Base-by-base conservation (phyloP, 441 rosid genomes). In the Kokia cookei region DNA sequence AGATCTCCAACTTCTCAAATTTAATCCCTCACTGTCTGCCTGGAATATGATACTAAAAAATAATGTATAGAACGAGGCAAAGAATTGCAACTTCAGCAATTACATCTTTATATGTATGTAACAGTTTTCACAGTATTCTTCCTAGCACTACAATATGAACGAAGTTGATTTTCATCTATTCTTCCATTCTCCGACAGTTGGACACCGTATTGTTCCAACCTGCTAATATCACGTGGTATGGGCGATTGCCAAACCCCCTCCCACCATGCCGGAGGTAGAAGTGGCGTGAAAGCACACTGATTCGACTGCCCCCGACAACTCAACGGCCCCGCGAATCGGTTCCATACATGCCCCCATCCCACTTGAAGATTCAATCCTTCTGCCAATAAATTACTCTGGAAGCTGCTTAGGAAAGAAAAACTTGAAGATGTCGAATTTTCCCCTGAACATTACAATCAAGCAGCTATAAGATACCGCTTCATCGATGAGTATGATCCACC, bases 271-370 rank as follows among this genome's bases (percentile, higher is more conserved):
- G 93, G 98, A 73, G 98, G 96, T 63, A 93, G 90, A 40, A 95
- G 91, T 0, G 98, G 97, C 1, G 98, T 88, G 80, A 77, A 79
- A 15, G 98, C 97, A 42, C 99, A 93, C 80, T 95, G 99, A 74
- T 89, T 77, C 15, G 90, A 58, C 75, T 95, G 97, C 57, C 85
- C 84, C 1, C 61, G 81, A 75, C 98, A 95, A 77, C 97, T 93
- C 84, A 93, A 81, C 0, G 96, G 99, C 69, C 99, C 98, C 1
- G 96, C 95, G 62, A 86, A 95, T 59, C 99, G 84, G 78, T 95
- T 95, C 99, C 98, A 93, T 24, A 87, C 89, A 77, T 95, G 99
- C 72, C 99, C 98, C 99, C 98, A 93, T 3, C 98, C 99, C 22
- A 83, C 77, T 87, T 95, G 99, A 76, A 87, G 77, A 81, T 76